Evolutionary conservation across 2,329 filamentous ascomycete species (phyloP), one percentile per base, ranked within the genome.

Genomic region (Sarocladiaceae sp.): DNA sequence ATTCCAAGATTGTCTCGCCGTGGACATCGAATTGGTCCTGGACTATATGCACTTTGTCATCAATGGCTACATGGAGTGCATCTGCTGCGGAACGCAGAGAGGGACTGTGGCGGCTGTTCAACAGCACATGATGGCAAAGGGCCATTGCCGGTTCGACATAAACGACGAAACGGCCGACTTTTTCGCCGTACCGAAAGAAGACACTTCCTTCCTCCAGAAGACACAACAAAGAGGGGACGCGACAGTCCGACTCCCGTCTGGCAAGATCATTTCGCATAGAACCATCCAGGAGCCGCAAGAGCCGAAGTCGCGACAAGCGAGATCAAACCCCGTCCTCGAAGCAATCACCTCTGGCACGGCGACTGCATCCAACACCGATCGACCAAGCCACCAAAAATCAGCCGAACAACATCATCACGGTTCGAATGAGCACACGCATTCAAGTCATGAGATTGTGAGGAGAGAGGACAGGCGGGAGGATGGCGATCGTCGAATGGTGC

Each of bases 41-140:
- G 51, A 58, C 32, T 76, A 76, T 44, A 56, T 77, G 0, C 63
- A 70, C 43, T 61, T 74, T 7, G 55, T 78, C 16, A 68, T 78
- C 12, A 67, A 60, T 16, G 63, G 55, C 1, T 75, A 73, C 44
- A 59, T 60, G 15, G 71, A 76, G 53, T 79, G 75, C 47, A 59
- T 78, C 29, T 65, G 62, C 16, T 78, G 74, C 49, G 69, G 69
- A 1, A 69, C 61, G 12, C 55, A 65, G 29, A 62, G 69, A 24
- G 54, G 55, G 0, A 71, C 66, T 0, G 57, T 60, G 0, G 59
- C 70, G 41, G 74, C 65, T 0, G 66, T 69, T 0, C 70, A 73
- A 48, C 70, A 74, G 27, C 75, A 76, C 44, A 76, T 76, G 72
- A 51, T 57, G 0, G 63, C 57, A 2, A 74, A 70, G 39, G 66